Evolutionary conservation across 2,329 filamentous ascomycete species (phyloP), one percentile per base, ranked within the genome.

Genomic region (Xylariaceae sp.): DNA sequence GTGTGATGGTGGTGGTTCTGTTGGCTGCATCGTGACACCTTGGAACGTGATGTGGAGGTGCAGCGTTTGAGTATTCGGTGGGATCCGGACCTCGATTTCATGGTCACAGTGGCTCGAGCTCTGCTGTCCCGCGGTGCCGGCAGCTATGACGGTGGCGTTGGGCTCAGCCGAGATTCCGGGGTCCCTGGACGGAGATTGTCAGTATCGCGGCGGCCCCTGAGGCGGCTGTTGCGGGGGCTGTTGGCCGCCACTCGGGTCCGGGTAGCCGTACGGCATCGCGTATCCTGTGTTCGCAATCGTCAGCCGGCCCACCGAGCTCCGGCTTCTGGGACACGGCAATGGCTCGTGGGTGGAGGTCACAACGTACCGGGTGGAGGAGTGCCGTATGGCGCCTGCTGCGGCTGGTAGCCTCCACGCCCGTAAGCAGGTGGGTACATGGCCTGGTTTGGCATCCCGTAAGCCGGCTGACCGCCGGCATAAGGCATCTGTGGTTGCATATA

Each of bases 181-280:
- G 18, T 15, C 10, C 34, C 28, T 30, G 21, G 19, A 34, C 19
- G 14, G 15, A 25, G 30, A 21, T 28, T 29, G 23, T 41, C 63
- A 68, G 48, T 68, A 70, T 39, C 65, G 57, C 10, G 55, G 57
- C 25, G 50, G 51, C 24, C 52, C 61, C 44, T 62, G 64, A 31
- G 55, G 58, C 29, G 57, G 61, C 36, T 55, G 58, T 42, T 60
- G 55, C 32, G 49, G 55, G 21, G 39, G 43, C 31, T 57, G 59
- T 28, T 59, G 59, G 30, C 57, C 36, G 24, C 40, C 38, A 27
- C 46, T 46, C 33, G 50, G 67, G 40, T 72, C 65, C 14, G 58
- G 52, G 45, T 75, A 74, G 32, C 61, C 65, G 40, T 71, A 73
- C 8, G 45, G 47, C 36, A 47, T 44, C 15, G 39, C 45, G 33